Conservation (phyloP, 1,284 basidiomycete genomes). For the Malassezia japonica region DNA sequence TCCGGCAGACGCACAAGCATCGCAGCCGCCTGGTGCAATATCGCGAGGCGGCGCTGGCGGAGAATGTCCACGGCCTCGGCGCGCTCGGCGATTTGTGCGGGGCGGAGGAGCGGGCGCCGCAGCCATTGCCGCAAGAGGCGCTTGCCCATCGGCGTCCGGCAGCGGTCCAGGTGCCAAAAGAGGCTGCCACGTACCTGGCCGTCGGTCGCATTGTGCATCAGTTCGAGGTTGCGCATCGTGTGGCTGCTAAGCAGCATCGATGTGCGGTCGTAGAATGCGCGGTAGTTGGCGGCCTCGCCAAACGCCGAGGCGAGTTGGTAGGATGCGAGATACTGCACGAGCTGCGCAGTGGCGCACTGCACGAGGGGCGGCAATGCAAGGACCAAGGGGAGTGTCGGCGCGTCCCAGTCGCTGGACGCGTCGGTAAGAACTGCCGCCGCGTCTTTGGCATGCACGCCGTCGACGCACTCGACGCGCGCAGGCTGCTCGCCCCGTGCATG, state of each 20-base stretch:
- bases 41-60: conserved; percentile 52
- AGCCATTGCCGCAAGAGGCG: conserved; percentile 77
- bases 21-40: conserved; percentile 58
- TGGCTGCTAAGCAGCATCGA: conserved; percentile 84
- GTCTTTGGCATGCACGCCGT: not conserved
- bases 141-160: conserved; percentile 77
- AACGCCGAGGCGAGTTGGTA: conserved; percentile 58
- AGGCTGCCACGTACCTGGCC: conserved; percentile 65
- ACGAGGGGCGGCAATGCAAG: conserved; percentile 50
- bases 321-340: conserved; percentile 64
- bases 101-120: conserved; percentile 69
- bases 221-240: conserved; percentile 67
- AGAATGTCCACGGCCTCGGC: conserved; percentile 79
- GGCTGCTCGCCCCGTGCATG: conserved; percentile 21
- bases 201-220: conserved; percentile 53
- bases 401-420: conserved; percentile 10
- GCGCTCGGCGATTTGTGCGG: conserved; percentile 59
- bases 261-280: conserved; percentile 59
- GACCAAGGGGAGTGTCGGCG: conserved; percentile 16
- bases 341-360: conserved; percentile 65
- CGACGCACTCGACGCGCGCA: not conserved
- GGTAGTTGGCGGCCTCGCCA: conserved; percentile 53
- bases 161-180: conserved; percentile 71
- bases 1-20: conserved; percentile 61
- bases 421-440: not conserved